These are phyloP conservation scores for Pythium folliculosum DNA, from an alignment of 352 stramenopile species.

Conservation along the genomic window DNA sequence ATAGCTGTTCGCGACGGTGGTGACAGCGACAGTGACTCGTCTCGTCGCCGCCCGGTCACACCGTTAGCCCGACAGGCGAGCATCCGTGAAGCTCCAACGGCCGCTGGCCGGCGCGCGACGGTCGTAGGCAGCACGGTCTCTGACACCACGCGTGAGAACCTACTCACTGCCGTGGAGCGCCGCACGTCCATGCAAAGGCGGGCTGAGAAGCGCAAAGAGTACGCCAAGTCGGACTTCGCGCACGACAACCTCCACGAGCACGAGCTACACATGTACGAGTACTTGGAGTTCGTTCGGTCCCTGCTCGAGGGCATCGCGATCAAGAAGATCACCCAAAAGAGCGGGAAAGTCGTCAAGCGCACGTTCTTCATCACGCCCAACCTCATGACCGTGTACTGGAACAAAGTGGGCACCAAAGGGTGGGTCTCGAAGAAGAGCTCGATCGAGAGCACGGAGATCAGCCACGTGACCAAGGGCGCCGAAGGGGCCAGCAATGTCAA, in stretches of 20 bases:
- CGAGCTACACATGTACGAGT: constrained; percentile 68
- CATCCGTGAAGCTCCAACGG: background rate
- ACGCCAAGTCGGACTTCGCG: constrained; percentile 53
- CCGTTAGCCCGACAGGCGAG: background rate
- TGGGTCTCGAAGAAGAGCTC: constrained; percentile 55
- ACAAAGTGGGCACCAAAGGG: constrained; percentile 44
- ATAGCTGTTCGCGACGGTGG: background rate
- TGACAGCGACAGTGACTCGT: background rate
- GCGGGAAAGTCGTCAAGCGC: constrained; percentile 56
- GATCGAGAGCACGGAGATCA: constrained; percentile 41
- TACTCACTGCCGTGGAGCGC: constrained; percentile 38
- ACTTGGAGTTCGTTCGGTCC: constrained; percentile 70
- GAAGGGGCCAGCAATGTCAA: constrained; percentile 24
- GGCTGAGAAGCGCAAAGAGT: constrained; percentile 45
- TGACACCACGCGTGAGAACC: background rate
- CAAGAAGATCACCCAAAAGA: constrained; percentile 71
- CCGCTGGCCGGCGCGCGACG: background rate
- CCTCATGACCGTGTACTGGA: constrained; percentile 57
- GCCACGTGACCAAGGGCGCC: constrained; percentile 50
- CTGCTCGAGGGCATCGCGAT: constrained; percentile 57
- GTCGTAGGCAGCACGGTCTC: constrained; percentile 9
- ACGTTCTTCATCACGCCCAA: constrained; percentile 58
- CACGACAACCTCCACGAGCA: constrained; percentile 68
- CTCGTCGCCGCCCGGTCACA: background rate
- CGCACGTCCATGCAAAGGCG: constrained; percentile 50